Conservation (phyloP, 306 rosid genomes). For the Rosa rugosa region DNA sequence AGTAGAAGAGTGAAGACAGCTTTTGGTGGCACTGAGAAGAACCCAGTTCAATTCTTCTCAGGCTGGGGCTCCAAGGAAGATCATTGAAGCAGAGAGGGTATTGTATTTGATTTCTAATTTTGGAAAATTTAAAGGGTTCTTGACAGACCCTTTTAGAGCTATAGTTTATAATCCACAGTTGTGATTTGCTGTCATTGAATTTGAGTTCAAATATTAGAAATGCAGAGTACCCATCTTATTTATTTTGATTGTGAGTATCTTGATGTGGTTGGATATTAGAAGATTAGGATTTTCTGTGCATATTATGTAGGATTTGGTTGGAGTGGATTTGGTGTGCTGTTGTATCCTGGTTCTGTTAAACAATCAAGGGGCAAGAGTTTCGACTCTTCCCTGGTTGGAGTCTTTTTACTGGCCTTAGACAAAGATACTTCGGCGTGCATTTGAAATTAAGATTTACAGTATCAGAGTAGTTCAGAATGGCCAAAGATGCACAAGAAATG, state of each 20-base stretch:
- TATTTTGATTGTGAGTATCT: neutral
- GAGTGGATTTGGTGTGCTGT: conserved; percentile 9
- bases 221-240: neutral
- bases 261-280: conserved; percentile 9
- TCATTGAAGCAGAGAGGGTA: neutral
- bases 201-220: neutral
- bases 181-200: conserved; percentile 16
- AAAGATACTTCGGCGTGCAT: neutral
- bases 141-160: neutral
- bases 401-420: conserved; percentile 6
- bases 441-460: conserved; percentile 23
- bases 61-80: neutral
- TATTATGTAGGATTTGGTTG: conserved; percentile 2
- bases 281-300: conserved; percentile 21
- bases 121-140: conserved; percentile 14
- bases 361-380: neutral
- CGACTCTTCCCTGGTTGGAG: neutral
- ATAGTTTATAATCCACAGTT: conserved; percentile 11
- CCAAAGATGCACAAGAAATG: conserved; percentile 48
- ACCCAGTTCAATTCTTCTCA: neutral
- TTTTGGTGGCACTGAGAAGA: conserved; percentile 13
- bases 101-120: conserved; percentile 9
- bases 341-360: conserved; percentile 3
- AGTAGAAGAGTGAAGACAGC: neutral
- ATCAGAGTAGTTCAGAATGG: conserved; percentile 48